phyloP scores from a whole-genome alignment of 495 filamentous ascomycete species.

The Aspergillus asperescens region DNA sequence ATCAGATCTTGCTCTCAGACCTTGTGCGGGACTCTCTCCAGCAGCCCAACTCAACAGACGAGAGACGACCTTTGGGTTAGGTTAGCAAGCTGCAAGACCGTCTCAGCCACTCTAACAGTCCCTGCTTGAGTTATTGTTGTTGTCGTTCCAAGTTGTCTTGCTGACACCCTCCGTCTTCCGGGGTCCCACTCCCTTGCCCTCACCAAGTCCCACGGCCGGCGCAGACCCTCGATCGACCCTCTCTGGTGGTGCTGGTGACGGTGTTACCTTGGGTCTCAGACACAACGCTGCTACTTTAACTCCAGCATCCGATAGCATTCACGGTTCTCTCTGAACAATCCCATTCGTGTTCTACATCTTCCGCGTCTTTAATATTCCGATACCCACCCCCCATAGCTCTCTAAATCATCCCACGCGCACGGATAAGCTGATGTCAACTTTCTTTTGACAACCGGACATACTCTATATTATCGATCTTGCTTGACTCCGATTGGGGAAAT shows the following conservation, averaged over 20 bases:
- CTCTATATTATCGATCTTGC: neutral
- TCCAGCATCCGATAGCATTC: constrained; percentile 10
- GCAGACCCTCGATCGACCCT: constrained; percentile 7
- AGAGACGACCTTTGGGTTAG: neutral
- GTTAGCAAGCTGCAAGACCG: constrained; percentile 5
- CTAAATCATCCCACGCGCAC: constrained; percentile 5
- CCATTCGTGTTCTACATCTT: constrained; percentile 1
- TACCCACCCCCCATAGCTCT: constrained; percentile 6
- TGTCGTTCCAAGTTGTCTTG: neutral
- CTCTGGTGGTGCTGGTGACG: constrained; percentile 1
- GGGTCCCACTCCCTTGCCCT: neutral
- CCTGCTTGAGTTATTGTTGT: neutral
- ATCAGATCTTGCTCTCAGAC: neutral
- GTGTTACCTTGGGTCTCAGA: constrained; percentile 20
- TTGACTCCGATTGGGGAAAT: neutral
- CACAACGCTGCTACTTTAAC: constrained; percentile 13
- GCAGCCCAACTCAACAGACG: constrained; percentile 3
- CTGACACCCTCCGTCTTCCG: neutral
- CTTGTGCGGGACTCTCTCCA: constrained; percentile 6
- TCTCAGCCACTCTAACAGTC: constrained; percentile 1
- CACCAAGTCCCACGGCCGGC: constrained; percentile 10
- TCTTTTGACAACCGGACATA: constrained; percentile 3
- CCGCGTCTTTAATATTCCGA: constrained; percentile 9
- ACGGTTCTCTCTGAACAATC: neutral
- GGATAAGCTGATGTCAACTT: constrained; percentile 17